phyloP scores from a whole-genome alignment of 2,329 filamentous ascomycete genomes.

The Neurospora sp. region DNA sequence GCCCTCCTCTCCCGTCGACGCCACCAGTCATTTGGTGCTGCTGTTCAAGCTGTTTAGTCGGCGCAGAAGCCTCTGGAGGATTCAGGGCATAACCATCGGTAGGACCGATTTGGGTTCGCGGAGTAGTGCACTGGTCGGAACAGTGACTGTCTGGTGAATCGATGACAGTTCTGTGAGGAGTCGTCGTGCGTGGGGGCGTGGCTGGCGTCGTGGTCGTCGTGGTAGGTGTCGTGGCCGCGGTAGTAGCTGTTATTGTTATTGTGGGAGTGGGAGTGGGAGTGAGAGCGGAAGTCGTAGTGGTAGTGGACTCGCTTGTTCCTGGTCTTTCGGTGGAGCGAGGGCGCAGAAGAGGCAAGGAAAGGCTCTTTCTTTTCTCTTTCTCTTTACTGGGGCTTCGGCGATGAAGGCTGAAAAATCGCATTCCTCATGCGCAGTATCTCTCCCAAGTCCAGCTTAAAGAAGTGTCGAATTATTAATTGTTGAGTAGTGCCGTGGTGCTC shows the following conservation, averaged over 20 bases:
- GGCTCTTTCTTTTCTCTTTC: not conserved
- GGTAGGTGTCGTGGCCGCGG: not conserved
- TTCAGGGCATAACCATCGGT: conserved; percentile 11
- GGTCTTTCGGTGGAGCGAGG: not conserved
- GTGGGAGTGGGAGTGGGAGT: not conserved
- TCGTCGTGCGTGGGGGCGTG: not conserved
- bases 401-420: not conserved
- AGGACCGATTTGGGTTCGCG: not conserved
- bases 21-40: conserved; percentile 15
- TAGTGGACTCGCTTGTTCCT: not conserved
- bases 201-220: not conserved
- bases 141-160: not conserved
- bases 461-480: not conserved
- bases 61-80: not conserved
- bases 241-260: not conserved
- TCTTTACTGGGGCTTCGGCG: not conserved
- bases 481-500: not conserved
- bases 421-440: not conserved
- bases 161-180: not conserved
- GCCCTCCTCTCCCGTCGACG: conserved; percentile 8
- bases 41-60: not conserved
- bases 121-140: not conserved
- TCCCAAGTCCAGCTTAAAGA: not conserved
- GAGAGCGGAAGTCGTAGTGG: not conserved
- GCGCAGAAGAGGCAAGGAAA: not conserved